phyloP scores from a whole-genome alignment of 2,329 filamentous ascomycete species.

The Elsinoe necatrix region DNA sequence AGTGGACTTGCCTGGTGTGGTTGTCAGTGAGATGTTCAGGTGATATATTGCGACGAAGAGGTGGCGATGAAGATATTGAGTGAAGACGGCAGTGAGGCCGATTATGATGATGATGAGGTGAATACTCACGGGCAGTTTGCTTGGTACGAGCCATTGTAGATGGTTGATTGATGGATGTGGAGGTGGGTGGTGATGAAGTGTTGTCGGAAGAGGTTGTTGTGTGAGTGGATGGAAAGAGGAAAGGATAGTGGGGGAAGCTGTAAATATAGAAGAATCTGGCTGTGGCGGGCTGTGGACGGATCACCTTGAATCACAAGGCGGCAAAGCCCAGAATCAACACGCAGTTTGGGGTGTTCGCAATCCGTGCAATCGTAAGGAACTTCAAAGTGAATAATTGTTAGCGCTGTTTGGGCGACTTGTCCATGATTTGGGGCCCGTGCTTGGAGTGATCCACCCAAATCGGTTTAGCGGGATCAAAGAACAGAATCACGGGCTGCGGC shows the following conservation, averaged over 20 bases:
- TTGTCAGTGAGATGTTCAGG: conserved; percentile 26
- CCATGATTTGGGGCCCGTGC: conserved; percentile 15
- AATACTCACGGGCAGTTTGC: conserved; percentile 48
- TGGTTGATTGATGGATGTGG: conserved; percentile 21
- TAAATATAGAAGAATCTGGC: conserved; percentile 20
- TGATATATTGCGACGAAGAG: conserved; percentile 19
- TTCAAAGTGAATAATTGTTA: conserved; percentile 13
- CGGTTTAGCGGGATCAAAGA: conserved; percentile 13
- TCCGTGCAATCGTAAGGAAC: conserved; percentile 12
- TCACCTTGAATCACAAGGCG: conserved; percentile 18
- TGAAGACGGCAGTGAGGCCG: conserved; percentile 19
- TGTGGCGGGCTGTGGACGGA: conserved; percentile 16
- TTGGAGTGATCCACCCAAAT: conserved; percentile 7
- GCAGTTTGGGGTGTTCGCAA: conserved; percentile 2
- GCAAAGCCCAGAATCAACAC: conserved; percentile 16
- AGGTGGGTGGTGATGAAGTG: conserved; percentile 17
- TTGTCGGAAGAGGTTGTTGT: conserved; percentile 23
- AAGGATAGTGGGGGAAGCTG: conserved; percentile 20
- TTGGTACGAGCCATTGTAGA: conserved; percentile 46
- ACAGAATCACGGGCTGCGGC: conserved; percentile 10
- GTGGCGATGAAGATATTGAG: conserved; percentile 9
- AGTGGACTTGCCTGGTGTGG: conserved; percentile 57
- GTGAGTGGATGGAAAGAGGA: conserved; percentile 22
- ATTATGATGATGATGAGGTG: conserved; percentile 20
- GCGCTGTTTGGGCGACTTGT: not conserved